Base-by-base conservation (phyloP, 371 early-diverging fungal species). In the Circinella minor region DNA sequence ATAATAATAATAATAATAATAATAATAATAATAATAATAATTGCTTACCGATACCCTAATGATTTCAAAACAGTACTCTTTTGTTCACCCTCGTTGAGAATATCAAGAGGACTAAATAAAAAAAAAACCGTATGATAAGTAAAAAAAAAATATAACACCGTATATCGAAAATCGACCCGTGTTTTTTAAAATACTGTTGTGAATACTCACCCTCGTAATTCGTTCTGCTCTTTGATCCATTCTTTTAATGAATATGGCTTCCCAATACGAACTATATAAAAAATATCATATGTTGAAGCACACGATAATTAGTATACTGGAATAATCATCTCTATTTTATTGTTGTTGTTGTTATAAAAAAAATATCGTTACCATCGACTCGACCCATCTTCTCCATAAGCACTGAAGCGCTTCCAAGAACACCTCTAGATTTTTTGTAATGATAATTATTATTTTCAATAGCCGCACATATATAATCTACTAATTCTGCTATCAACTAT, bases 351-450 rank as follows among this genome's bases (percentile, higher is more conserved):
- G 43, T n/a, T 34, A 46, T 15, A 59, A 13, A 55, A 13, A 63
- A 65, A 48, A 18, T 34, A 3, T 51, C 8, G 67, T 55, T 13
- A 51, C 62, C 17, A 46, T 51, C 47, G 20, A 89, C 84, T 39
- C 92, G 88, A 14, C 93, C 93, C 91, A 89, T 91, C 73, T 91
- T 90, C 37, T 91, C 77, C 71, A 91, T 87, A 49, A 89, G 72
- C 17, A 89, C 62, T 27, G 79, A 71, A 18, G 84, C 81, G 59
- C 81, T 86, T 18, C 82, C 88, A 27, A 89, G 67, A 18, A 90
- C 65, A 17, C 86, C 77, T 72, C 77, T 77, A 20, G 8, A 51
- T 51, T 17, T 13, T 13, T 4, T n/a, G 6, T n/a, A 47, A 15
- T 11, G 47, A 27, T 27, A 27, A 27, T 27, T 27, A 27, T 27